Percentiles rank a stretch among this genome's conserved stretches.
These are phyloP conservation scores for Phaeotremella skinneri DNA, from an alignment of 768 basidiomycete genomes.

Conservation along the genomic window DNA sequence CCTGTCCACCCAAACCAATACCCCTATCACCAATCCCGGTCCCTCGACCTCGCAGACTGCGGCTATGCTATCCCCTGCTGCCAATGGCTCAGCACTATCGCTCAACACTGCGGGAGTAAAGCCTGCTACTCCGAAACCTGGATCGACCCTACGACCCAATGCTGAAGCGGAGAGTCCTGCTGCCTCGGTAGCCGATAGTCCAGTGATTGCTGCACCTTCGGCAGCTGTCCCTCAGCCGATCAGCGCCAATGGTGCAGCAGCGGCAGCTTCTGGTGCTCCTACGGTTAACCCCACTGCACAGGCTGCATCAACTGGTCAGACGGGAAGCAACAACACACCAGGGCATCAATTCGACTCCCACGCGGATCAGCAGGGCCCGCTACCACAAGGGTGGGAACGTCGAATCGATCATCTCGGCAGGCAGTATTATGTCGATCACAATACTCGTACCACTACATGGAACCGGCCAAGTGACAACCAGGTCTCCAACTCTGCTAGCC, in stretches of 20 bases:
- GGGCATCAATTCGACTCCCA: constrained; percentile 73
- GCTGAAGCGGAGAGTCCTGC: constrained; percentile 34
- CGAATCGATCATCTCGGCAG: constrained; percentile 93
- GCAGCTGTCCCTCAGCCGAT: constrained; percentile 45
- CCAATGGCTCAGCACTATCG: constrained; percentile 39
- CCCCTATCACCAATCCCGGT: constrained; percentile 80
- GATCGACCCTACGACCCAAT: constrained; percentile 31
- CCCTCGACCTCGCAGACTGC: constrained; percentile 55
- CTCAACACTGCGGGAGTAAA: constrained; percentile 60
- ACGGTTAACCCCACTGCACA: constrained; percentile 46
- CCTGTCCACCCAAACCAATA: constrained; percentile 83
- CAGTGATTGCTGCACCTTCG: constrained; percentile 33
- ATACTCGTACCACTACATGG: constrained; percentile 96
- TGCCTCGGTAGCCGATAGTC: constrained; percentile 22
- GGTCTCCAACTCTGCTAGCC: constrained; percentile 64
- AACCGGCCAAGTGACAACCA: constrained; percentile 81
- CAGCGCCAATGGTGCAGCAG: constrained; percentile 53
- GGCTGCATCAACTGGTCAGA: constrained; percentile 46
- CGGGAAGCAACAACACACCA: constrained; percentile 58
- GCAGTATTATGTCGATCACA: constrained; percentile 98
- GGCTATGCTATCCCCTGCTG: constrained; percentile 24
- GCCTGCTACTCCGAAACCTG: constrained; percentile 41
- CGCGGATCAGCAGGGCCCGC: constrained; percentile 86
- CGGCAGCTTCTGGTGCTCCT: constrained; percentile 51
- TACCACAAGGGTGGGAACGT: constrained; percentile 93